phyloP scores from a whole-genome alignment of 257 asterid species.

The Perilla frutescens region DNA sequence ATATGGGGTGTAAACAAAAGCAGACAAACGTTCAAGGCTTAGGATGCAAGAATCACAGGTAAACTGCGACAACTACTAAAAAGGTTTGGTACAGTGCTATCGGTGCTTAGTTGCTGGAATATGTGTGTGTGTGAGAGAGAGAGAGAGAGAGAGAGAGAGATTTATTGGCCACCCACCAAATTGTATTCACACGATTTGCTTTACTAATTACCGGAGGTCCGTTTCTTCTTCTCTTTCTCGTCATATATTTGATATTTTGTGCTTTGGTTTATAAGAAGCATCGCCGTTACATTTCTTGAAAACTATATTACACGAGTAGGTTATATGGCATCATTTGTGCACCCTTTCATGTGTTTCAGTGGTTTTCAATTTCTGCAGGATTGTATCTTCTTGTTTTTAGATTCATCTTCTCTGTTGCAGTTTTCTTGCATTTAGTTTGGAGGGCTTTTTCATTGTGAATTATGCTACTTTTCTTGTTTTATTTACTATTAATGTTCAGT shows the following conservation, averaged over 20 bases:
- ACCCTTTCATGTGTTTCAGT: neutral
- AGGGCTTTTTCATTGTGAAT: neutral
- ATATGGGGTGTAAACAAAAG: slow-evolving; percentile 13
- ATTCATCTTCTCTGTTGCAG: slow-evolving; percentile 19
- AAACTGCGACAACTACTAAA: slow-evolving; percentile 29
- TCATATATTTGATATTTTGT: neutral
- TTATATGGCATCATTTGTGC: neutral
- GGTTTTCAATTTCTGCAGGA: slow-evolving; percentile 10
- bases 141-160: slow-evolving; percentile 20
- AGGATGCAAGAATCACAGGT: slow-evolving; percentile 28
- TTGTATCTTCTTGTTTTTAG: slow-evolving; percentile 17
- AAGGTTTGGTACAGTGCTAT: slow-evolving; percentile 14
- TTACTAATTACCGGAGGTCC: slow-evolving; percentile 38
- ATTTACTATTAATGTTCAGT: slow-evolving; percentile 7
- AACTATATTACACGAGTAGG: neutral
- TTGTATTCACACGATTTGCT: slow-evolving; percentile 33
- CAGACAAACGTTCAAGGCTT: slow-evolving; percentile 22
- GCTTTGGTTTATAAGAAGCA: slow-evolving; percentile 9
- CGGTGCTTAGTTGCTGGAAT: slow-evolving; percentile 27
- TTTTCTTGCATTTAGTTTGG: slow-evolving; percentile 1
- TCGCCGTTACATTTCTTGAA: neutral
- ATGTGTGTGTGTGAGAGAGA: slow-evolving; percentile 13
- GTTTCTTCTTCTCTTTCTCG: slow-evolving; percentile 27
- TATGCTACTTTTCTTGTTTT: slow-evolving; percentile 28
- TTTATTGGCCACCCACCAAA: slow-evolving; percentile 35